Conservation (phyloP, 352 stramenopile genomes). For the Phytophthora brassicae region DNA sequence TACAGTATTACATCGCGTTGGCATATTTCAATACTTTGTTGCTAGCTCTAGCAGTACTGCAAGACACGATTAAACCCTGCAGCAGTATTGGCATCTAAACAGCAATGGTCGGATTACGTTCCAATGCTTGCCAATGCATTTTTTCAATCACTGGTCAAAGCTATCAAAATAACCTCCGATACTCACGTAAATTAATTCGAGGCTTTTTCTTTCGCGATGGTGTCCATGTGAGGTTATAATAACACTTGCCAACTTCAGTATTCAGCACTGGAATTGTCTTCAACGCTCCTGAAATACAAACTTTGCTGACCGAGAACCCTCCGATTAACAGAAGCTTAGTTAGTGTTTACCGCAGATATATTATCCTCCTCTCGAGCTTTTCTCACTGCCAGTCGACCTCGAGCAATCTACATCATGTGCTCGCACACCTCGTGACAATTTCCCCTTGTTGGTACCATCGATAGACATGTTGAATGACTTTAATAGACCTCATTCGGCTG, state of each 20-base stretch:
- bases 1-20: no score
- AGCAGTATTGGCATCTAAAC: no score
- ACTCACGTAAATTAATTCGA: constrained; percentile 61
- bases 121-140: no score
- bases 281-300: constrained; percentile 62
- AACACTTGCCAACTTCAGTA: constrained; percentile 47
- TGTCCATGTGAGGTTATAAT: constrained; percentile 74
- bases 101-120: no score
- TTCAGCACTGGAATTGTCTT: constrained; percentile 71
- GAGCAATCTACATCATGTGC: constrained; percentile 48
- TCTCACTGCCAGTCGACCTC: constrained; percentile 28
- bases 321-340: constrained; percentile 53
- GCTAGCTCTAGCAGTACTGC: no score
- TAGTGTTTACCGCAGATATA: constrained; percentile 53
- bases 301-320: constrained; percentile 69
- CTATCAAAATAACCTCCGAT: no score
- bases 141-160: no score
- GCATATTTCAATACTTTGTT: no score
- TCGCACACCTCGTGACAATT: constrained; percentile 45
- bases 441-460: constrained; percentile 42
- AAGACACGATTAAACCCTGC: no score
- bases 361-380: constrained; percentile 36
- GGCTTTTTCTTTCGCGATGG: constrained; percentile 71
- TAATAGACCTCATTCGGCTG: constrained; percentile 18
- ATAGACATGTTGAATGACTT: constrained; percentile 39